Conservation (phyloP, 2,329 filamentous ascomycete genomes). For the Phyllosticta citrichinensis region DNA sequence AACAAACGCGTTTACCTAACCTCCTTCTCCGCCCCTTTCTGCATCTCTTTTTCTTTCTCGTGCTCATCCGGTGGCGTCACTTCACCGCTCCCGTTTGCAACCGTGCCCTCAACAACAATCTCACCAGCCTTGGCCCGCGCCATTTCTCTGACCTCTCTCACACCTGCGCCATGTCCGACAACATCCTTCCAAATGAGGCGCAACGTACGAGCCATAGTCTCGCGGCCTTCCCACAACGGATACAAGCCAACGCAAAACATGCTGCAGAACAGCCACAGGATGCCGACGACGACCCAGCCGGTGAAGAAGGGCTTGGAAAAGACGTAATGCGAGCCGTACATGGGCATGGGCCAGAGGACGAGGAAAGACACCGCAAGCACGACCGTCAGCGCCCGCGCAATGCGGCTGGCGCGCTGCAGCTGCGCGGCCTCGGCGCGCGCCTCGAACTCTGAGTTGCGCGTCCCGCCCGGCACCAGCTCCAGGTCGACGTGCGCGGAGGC, state of each 20-base stretch:
- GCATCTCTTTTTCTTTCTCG: neutral
- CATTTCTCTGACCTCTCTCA: neutral
- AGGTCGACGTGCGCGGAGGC: conserved; percentile 45
- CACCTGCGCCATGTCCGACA: neutral
- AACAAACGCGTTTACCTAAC: neutral
- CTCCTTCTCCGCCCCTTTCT: neutral
- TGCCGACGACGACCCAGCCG: conserved; percentile 58
- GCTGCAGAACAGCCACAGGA: conserved; percentile 71
- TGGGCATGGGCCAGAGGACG: conserved; percentile 83
- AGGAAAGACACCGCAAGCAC: conserved; percentile 61
- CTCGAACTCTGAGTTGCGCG: neutral
- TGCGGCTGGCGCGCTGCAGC: conserved; percentile 35
- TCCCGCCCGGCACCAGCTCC: conserved; percentile 46
- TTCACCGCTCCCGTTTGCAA: neutral
- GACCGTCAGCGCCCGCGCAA: conserved; percentile 49
- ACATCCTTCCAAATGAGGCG: conserved; percentile 54
- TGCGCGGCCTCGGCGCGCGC: conserved; percentile 29
- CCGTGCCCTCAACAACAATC: neutral
- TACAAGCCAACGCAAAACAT: conserved; percentile 67
- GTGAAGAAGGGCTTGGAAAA: conserved; percentile 77
- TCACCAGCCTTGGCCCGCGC: neutral
- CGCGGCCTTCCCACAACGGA: conserved; percentile 68
- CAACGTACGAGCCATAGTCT: conserved; percentile 52
- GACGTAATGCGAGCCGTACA: conserved; percentile 75
- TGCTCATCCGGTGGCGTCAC: neutral